Percentiles rank a stretch among this genome's conserved stretches.
Evolutionary conservation across 225 moss, liverwort and hornwort genomes (phyloP).

Genomic region (Bryoerythrophyllum caledonicum): DNA sequence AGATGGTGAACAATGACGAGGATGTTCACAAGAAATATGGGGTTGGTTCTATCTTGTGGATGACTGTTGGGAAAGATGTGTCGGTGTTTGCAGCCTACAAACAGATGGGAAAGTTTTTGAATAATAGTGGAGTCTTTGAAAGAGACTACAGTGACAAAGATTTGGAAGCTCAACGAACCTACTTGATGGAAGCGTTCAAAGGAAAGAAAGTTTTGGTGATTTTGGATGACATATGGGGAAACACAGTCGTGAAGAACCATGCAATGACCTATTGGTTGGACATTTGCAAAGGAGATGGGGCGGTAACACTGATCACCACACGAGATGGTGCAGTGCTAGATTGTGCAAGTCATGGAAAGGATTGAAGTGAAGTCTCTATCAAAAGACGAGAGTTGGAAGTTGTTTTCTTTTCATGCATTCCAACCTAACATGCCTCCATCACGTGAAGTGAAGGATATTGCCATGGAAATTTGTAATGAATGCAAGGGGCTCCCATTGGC

Average conservation of each 20-base stretch:
- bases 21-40: no score
- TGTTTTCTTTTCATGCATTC: slow-evolving; percentile 15
- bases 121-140: no score
- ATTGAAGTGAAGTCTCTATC: background rate
- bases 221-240: background rate
- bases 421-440: rapidly evolving
- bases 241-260: rapidly evolving
- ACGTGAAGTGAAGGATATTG: no score
- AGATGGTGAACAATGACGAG: no score
- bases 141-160: no score
- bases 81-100: no score
- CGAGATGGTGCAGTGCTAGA: rapidly evolving
- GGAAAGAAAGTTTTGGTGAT: no score
- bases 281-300: background rate
- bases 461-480: background rate
- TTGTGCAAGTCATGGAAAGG: background rate
- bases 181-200: no score
- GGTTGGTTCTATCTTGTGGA: no score
- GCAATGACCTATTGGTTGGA: background rate
- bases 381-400: background rate
- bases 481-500: background rate
- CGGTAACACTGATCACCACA: background rate
- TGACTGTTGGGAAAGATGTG: no score
- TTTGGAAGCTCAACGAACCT: background rate
- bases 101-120: no score